Evolutionary conservation across 2,329 filamentous ascomycete species (phyloP), one percentile per base, ranked within the genome.

Genomic region (Xylariales sp.): DNA sequence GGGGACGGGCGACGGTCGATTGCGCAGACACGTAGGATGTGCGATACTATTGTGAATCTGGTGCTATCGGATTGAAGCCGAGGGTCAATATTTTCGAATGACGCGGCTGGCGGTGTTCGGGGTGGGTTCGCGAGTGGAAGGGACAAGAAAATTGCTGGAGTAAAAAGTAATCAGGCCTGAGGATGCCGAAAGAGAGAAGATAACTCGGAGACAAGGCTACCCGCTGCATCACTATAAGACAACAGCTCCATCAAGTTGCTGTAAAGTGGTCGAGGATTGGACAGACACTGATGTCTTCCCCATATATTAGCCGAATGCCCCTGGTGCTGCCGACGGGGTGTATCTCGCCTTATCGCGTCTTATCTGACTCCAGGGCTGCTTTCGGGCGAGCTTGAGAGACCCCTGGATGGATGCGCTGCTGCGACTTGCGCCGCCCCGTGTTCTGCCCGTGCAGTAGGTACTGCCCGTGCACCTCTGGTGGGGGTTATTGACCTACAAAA

Each of bases 301-400:
- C 68, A 70, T 46, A 54, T 64, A 64, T 69, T 66, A 68, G 52
- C 54, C 65, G 65, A 66, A 53, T 56, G 41, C 43, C 65, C 61
- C 57, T 58, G 52, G 49, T 36, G 49, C 46, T 30, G 10, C 32
- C 32, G 8, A 34, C 32, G 32, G 8, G 32, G 32, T 34, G 5
- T 34, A 34, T 34, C 32, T 34, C 23, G 23, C 23, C 23, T 23
- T 23, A 23, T 23, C 23, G 23, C 23, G 23, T 23, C 23, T 23
- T 23, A 23, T 23, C 23, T 23, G 23, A 23, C 23, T 23, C 23
- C 23, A 23, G 23, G 23, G 23, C 32, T 34, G 32, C 32, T 34
- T 34, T 34, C 32, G 8, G 32, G 23, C 2, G 23, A 23, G 23
- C 23, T 23, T 23, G 23, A 23, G 23, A 23, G 23, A 23, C 23